These are phyloP conservation scores for Colletotrichum lindemuthianum DNA, from an alignment of 2,329 filamentous ascomycete genomes.

Conservation along the genomic window DNA sequence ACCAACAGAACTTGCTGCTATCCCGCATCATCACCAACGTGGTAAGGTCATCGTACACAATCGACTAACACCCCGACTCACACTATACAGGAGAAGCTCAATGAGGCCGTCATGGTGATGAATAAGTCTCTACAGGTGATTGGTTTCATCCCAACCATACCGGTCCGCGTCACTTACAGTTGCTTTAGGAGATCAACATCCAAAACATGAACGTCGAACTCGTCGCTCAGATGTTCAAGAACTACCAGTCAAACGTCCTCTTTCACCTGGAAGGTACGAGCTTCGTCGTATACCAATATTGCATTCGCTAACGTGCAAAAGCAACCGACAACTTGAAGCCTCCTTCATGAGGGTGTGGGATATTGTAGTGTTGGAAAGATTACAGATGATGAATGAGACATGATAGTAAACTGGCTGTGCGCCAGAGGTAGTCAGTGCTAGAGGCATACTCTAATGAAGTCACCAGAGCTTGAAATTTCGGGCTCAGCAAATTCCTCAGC, in stretches of 20 bases:
- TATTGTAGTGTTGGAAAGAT: background rate
- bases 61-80: conserved; percentile 24
- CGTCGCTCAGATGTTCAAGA: conserved; percentile 99
- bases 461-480: no score
- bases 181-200: conserved; percentile 87
- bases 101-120: conserved; percentile 90
- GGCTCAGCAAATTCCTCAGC: no score
- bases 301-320: background rate
- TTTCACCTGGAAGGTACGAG: conserved; percentile 92
- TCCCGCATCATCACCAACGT: conserved; percentile 98
- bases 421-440: background rate
- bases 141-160: background rate
- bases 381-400: conserved; percentile 17
- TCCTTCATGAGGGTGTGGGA: conserved; percentile 63
- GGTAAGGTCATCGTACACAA: conserved; percentile 64
- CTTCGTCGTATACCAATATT: background rate
- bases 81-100: conserved; percentile 84
- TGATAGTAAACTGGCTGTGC: conserved; percentile 12
- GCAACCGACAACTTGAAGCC: conserved; percentile 70
- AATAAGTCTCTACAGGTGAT: conserved; percentile 88
- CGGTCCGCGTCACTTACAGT: background rate
- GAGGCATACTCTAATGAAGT: no score
- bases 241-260: conserved; percentile 97
- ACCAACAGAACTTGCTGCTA: conserved; percentile 93
- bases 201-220: conserved; percentile 99